phyloP scores from a whole-genome alignment of 2,329 filamentous ascomycete species.

The Lithohypha guttulata region DNA sequence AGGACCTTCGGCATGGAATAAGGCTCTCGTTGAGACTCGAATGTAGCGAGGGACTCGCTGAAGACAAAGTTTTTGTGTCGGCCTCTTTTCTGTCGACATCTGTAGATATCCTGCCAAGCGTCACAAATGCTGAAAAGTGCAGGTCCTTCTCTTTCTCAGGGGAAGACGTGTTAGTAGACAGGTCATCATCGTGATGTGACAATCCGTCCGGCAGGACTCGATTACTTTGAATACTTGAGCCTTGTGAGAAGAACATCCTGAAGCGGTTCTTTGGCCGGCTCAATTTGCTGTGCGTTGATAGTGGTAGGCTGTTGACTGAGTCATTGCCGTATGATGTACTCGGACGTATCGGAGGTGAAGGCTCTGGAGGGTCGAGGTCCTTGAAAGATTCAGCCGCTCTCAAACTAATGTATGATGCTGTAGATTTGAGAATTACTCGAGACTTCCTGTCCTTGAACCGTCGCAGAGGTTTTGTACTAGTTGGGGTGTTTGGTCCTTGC shows the following conservation, averaged over 20 bases:
- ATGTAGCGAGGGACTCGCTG: constrained; percentile 14
- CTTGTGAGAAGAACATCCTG: constrained; percentile 3
- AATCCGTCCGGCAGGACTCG: neutral
- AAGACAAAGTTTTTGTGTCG: constrained; percentile 3
- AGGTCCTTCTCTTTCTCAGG: neutral
- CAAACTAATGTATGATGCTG: neutral
- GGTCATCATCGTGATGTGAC: neutral
- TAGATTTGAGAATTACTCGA: neutral
- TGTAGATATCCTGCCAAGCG: constrained; percentile 1
- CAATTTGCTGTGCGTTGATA: constrained; percentile 7
- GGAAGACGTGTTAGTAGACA: neutral
- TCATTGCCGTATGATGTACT: constrained; percentile 4
- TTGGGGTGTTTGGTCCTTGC: neutral
- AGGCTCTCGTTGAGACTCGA: constrained; percentile 15
- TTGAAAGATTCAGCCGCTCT: neutral
- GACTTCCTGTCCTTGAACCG: neutral
- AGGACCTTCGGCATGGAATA: constrained; percentile 48
- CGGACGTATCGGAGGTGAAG: neutral
- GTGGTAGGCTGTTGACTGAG: constrained; percentile 2
- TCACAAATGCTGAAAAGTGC: constrained; percentile 8
- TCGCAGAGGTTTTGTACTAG: neutral
- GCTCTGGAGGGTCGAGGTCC: constrained; percentile 1
- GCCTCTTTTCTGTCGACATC: neutral
- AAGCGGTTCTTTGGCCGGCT: constrained; percentile 4
- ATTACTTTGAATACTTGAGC: neutral